A percentile compares a stretch with the other conserved stretches of the same genome.
phyloP scores from a whole-genome alignment of 257 asterid genomes.

The Schizonepeta tenuifolia region DNA sequence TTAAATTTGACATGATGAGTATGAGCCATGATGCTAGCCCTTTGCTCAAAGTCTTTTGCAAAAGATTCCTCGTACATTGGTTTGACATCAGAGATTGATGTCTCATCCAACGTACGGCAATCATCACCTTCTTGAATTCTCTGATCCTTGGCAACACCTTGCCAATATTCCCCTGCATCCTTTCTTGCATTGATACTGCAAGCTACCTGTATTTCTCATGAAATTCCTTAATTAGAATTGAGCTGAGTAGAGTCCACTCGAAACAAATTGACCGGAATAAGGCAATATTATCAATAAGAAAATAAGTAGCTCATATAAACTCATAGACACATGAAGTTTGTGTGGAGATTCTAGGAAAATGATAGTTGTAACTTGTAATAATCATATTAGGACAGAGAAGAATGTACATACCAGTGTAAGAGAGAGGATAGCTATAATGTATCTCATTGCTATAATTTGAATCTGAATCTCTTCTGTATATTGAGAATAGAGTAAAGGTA shows the following conservation, averaged over 20 bases:
- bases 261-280: neutral
- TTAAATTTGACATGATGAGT: neutral
- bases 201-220: conserved; percentile 31
- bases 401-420: conserved; percentile 43
- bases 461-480: neutral
- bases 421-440: conserved; percentile 34
- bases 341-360: neutral
- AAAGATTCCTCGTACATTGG: conserved; percentile 5
- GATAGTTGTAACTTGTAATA: no score
- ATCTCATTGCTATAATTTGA: conserved; percentile 31
- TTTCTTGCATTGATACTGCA: conserved; percentile 39
- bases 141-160: conserved; percentile 28
- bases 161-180: conserved; percentile 39
- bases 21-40: conserved; percentile 32
- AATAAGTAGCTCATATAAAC: neutral
- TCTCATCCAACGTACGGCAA: conserved; percentile 24
- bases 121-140: conserved; percentile 6
- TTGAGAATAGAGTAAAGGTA: neutral
- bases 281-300: neutral
- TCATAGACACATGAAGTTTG: neutral
- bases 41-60: conserved; percentile 29
- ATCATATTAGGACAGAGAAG: no score
- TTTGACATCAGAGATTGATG: conserved; percentile 6
- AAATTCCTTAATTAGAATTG: neutral
- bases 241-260: neutral